phyloP scores from a whole-genome alignment of 2,329 filamentous ascomycete species.

The Pseudopyricularia cyperi region DNA sequence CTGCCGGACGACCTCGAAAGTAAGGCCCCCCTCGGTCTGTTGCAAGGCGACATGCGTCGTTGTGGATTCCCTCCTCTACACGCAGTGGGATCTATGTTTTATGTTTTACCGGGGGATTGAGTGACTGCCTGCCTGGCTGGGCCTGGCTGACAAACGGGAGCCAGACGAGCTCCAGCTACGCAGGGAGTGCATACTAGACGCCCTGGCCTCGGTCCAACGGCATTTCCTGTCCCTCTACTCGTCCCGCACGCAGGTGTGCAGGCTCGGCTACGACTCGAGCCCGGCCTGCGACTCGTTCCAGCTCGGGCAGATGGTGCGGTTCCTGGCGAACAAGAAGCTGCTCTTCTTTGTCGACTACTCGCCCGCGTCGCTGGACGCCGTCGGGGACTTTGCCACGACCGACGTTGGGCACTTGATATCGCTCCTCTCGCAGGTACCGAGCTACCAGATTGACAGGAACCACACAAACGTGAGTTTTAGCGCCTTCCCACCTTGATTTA shows the following conservation, averaged over 20 bases:
- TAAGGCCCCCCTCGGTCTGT: constrained; percentile 16
- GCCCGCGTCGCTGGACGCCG: constrained; percentile 27
- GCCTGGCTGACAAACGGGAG: neutral
- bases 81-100: too few relatives aligned
- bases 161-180: constrained; percentile 53
- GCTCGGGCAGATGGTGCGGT: constrained; percentile 64
- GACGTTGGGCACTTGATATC: constrained; percentile 49
- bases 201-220: constrained; percentile 53
- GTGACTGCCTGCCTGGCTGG: too few relatives aligned
- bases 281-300: constrained; percentile 65
- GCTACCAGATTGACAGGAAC: constrained; percentile 62
- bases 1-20: constrained; percentile 56
- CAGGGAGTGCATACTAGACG: constrained; percentile 53
- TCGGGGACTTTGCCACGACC: constrained; percentile 38
- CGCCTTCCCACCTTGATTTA: too few relatives aligned
- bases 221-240: constrained; percentile 58
- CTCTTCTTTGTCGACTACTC: constrained; percentile 46
- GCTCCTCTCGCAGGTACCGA: constrained; percentile 50
- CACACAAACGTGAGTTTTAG: constrained; percentile 39
- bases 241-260: constrained; percentile 53
- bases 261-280: constrained; percentile 61
- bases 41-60: too few relatives aligned
- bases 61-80: neutral
- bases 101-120: too few relatives aligned
- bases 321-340: constrained; percentile 49